Conservation (phyloP, 164 flowering plant genomes). For the Hamamelis virginiana region DNA sequence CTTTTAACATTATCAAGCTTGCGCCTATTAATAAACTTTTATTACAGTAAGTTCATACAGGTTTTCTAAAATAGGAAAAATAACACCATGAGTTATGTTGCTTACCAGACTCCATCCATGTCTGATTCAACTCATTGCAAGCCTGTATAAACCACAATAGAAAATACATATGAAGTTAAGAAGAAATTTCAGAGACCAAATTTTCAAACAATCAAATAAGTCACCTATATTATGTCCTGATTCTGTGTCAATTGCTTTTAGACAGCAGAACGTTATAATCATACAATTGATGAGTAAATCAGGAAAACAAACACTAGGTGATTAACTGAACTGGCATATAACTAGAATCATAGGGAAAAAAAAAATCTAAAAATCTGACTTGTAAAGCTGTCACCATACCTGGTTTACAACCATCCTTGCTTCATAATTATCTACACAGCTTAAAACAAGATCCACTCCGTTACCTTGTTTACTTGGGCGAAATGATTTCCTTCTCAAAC, state of each 20-base stretch:
- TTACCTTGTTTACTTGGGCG: conserved; percentile 53
- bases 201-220: neutral
- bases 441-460: conserved; percentile 94
- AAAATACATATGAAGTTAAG: conserved; percentile 14
- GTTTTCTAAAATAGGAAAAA: neutral
- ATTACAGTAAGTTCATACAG: neutral
- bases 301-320: neutral
- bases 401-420: conserved; percentile 99
- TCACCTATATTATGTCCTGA: neutral
- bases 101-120: conserved; percentile 99
- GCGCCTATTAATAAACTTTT: neutral
- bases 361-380: neutral
- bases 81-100: neutral
- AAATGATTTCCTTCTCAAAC: conserved; percentile 62
- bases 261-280: neutral
- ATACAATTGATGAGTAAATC: neutral
- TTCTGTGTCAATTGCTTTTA: neutral
- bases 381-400: conserved; percentile 38
- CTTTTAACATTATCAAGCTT: too few relatives aligned
- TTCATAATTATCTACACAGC: conserved; percentile 98
- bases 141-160: conserved; percentile 64
- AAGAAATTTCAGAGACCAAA: neutral
- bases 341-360: neutral
- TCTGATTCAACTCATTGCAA: conserved; percentile 92
- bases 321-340: too few relatives aligned